Base-by-base conservation (phyloP, 768 basidiomycete species). In the Podaxis sp. region DNA sequence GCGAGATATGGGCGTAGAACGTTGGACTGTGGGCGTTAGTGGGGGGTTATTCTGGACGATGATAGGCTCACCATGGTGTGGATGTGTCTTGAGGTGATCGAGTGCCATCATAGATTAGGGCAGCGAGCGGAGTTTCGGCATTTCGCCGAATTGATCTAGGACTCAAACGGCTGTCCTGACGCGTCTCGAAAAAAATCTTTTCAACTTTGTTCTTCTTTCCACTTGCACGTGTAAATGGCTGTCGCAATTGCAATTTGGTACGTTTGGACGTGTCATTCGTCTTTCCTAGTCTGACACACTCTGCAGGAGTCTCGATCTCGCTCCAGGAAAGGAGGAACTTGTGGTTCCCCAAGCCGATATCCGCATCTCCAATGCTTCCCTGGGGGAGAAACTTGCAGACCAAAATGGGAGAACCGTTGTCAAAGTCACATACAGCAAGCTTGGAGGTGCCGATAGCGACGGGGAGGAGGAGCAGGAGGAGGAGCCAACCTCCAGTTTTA, bases 1-100 rank as follows among this genome's bases (percentile, higher is more conserved):
- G 93, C 90, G 57, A 99, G 89, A 75, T 99, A 98, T 2, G 96
- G 95, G 70, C 96, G 84, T 50, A 98, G 81, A 5, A 92, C 90
- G 79, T 98, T 97, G 1, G 96, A 96, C 96, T 98, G 67, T 1
- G 27, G 51, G 25, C 68, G 46, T 65, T 56, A 37, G 27, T 50
- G 37, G 53, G 14, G 37, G n/a, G 3, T 47, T 23, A 5, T n/a
- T 6, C n/a, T 46, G 23, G n/a, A 25, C 21, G 48, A 38, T 46
- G 37, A 35, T 50, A 50, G 18, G 66, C 84, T 74, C 72, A 86
- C 86, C 86, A 87, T 87, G 64, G 65, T 69, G 25, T 27, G 50
- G 44, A 25, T 21, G 50, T 25, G 35, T 59, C 27, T 42, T 27
- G 38, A 25, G 23, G 51, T n/a, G 61, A 44, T 59, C 38, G 48